Conservation (phyloP, 2,329 filamentous ascomycete species). For the Diplodia corticola region DNA sequence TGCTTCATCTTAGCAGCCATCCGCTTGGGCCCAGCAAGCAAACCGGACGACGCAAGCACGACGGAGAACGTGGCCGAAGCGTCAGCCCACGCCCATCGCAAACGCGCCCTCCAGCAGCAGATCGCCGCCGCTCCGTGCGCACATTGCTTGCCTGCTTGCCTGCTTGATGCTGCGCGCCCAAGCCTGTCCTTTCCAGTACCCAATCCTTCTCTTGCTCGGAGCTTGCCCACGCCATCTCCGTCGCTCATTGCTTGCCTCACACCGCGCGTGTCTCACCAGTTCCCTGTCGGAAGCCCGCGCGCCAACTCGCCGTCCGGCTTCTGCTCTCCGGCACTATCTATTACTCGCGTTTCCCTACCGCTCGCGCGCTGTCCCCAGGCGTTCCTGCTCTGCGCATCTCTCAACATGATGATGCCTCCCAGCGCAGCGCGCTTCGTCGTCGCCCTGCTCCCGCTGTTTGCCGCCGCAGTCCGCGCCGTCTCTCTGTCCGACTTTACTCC, state of each 20-base stretch:
- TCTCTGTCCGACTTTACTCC: slow-evolving; percentile 49
- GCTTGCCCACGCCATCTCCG: background rate
- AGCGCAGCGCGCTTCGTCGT: slow-evolving; percentile 14
- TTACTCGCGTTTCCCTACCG: background rate
- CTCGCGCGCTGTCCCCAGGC: background rate
- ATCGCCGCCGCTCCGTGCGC: slow-evolving; percentile 1
- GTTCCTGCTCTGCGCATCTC: background rate
- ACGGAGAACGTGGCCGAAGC: slow-evolving; percentile 9
- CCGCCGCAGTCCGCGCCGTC: slow-evolving; percentile 36
- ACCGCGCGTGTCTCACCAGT: slow-evolving; percentile 19
- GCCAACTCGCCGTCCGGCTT: background rate
- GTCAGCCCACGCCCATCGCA: background rate
- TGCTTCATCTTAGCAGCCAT: slow-evolving; percentile 17
- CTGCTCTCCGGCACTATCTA: background rate
- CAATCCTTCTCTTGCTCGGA: slow-evolving; percentile 1
- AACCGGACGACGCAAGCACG: background rate
- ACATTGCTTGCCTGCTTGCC: background rate
- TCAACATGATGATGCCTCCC: slow-evolving; percentile 11
- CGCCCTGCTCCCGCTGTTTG: slow-evolving; percentile 23
- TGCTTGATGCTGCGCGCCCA: slow-evolving; percentile 8
- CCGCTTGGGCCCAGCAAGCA: background rate
- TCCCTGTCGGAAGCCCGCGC: background rate
- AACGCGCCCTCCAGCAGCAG: slow-evolving; percentile 8
- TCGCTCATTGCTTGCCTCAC: slow-evolving; percentile 8
- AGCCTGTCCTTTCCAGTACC: background rate